Evolutionary conservation across 2,329 filamentous ascomycete genomes (phyloP).

Genomic region (Apiospora pterosperma): DNA sequence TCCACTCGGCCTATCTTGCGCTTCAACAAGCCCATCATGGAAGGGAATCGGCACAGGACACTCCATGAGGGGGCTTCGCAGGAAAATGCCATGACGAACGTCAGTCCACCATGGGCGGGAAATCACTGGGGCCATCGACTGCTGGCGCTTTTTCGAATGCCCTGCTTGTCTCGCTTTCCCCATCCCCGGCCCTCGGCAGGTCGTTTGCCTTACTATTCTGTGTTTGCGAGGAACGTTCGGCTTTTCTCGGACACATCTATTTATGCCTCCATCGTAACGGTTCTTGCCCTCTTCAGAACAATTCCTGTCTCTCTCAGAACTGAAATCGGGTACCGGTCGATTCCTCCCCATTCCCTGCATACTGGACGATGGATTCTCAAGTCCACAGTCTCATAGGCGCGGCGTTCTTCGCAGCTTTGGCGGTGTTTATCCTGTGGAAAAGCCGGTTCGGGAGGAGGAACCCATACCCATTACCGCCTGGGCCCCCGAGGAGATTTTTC

Average conservation of each 20-base stretch:
- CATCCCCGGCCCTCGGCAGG: background rate
- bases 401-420: constrained; percentile 5
- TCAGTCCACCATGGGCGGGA: background rate
- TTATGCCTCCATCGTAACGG: background rate
- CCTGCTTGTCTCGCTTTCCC: background rate
- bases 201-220: background rate
- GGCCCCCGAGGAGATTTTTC: constrained; percentile 24
- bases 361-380: background rate
- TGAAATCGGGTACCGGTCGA: background rate
- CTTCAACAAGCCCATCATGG: background rate
- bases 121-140: background rate
- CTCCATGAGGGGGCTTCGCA: background rate
- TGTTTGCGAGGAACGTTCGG: background rate
- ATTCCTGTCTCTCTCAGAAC: background rate
- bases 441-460: constrained; percentile 6
- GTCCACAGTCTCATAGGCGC: constrained; percentile 5
- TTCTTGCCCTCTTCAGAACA: background rate
- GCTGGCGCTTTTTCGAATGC: background rate
- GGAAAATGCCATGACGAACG: background rate
- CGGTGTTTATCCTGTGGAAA: constrained; percentile 9
- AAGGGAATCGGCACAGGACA: background rate
- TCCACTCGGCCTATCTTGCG: background rate
- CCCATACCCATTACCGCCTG: constrained; percentile 23
- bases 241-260: background rate
- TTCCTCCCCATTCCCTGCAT: too few species aligned